Conservation (phyloP, 371 early-diverging fungal genomes). For the Zychaea mexicana region DNA sequence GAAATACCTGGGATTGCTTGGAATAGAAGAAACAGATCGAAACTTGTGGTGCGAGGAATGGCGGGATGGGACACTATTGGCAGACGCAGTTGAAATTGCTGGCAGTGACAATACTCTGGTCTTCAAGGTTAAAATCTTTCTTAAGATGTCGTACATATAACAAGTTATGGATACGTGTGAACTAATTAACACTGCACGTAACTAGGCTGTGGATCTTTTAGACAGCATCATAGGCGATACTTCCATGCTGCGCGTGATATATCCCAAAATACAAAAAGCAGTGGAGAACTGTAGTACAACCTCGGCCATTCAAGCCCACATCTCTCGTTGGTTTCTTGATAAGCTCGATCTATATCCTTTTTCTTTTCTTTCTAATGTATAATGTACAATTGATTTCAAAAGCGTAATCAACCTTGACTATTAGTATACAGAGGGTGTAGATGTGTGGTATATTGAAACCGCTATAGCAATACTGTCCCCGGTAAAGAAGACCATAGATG, state of each 20-base stretch:
- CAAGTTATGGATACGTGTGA: no score
- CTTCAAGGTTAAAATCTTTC: constrained; percentile 10
- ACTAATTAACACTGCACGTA: no score
- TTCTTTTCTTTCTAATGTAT: neutral
- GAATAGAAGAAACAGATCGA: constrained; percentile 23
- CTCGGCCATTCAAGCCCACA: neutral
- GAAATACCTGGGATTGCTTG: constrained; percentile 46
- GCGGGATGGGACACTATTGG: constrained; percentile 26
- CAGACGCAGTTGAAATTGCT: constrained; percentile 8
- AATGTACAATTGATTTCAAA: neutral
- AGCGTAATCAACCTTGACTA: constrained; percentile 14
- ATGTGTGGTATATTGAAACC: constrained; percentile 21
- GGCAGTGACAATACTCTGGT: constrained; percentile 28
- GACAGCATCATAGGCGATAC: constrained; percentile 19
- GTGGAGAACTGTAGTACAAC: neutral
- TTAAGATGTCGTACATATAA: no score
- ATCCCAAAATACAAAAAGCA: neutral
- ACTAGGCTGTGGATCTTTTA: constrained; percentile 26
- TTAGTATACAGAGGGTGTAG: constrained; percentile 1
- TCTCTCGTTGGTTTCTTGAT: constrained; percentile 30
- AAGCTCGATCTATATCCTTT: constrained; percentile 23
- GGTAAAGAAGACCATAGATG: constrained; percentile 18
- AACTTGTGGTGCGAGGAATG: constrained; percentile 38
- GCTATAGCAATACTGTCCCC: constrained; percentile 16
- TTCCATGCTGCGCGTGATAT: neutral